Evolutionary conservation across 2,329 filamentous ascomycete species (phyloP).

Genomic region (Neophaeococcomyces mojaviensis): DNA sequence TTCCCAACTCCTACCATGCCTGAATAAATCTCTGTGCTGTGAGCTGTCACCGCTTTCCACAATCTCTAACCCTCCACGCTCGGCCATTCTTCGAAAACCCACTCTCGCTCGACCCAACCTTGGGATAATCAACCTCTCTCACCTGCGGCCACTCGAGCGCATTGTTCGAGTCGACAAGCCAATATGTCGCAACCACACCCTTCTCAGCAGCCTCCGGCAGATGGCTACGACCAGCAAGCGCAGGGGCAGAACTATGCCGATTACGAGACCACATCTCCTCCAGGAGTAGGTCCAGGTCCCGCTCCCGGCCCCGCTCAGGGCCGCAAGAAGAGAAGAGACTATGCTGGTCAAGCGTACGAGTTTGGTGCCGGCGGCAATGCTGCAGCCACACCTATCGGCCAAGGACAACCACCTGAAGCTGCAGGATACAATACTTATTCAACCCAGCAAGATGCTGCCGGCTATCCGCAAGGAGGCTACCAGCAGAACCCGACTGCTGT

Average conservation of each 20-base stretch:
- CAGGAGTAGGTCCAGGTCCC: conserved; percentile 11
- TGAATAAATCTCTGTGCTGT: no score
- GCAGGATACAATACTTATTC: conserved; percentile 55
- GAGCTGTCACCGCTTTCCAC: no score
- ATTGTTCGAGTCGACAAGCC: no score
- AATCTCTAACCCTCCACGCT: background rate
- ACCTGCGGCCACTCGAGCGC: background rate
- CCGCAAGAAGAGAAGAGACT: conserved; percentile 75
- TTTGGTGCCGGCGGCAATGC: conserved; percentile 84
- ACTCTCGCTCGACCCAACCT: background rate
- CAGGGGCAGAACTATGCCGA: conserved; percentile 31
- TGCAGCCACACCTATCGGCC: conserved; percentile 35
- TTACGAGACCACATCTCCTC: conserved; percentile 26
- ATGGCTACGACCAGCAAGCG: conserved; percentile 41
- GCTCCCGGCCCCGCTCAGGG: conserved; percentile 24
- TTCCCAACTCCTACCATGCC: no score
- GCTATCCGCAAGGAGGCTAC: conserved; percentile 38
- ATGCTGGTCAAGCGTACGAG: conserved; percentile 90
- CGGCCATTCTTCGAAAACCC: background rate
- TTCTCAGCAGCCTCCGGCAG: conserved; percentile 25
- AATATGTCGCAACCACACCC: conserved; percentile 5
- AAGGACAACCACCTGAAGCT: conserved; percentile 45
- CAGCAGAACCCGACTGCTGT: conserved; percentile 29
- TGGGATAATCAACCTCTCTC: background rate
- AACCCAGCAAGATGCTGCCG: conserved; percentile 42